Base-by-base conservation (phyloP, 768 basidiomycete genomes). In the Leccinum pellstonianum region DNA sequence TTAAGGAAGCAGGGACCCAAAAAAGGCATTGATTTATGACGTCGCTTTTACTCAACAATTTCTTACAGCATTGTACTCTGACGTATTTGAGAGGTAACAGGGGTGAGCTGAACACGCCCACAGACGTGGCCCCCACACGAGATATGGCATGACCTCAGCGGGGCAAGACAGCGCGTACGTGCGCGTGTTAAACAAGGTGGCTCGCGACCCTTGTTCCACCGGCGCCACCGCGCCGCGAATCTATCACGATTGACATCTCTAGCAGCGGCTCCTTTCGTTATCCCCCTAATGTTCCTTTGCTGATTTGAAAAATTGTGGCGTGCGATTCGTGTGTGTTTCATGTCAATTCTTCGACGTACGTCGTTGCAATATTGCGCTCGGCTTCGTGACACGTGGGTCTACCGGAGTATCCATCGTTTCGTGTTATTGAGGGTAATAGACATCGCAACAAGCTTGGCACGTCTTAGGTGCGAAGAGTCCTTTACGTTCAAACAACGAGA, bases 171-270 rank as follows among this genome's bases (percentile, higher is more conserved):
- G 33, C 47, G 21, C 38, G 57, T 43, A 21, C 33, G 50, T 37
- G 49, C 48, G 54, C 49, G 46, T 53, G 59, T 56, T 53, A 7
- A 27, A 38, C 48, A 48, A 51, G 55, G 55, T 35, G 59, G 55
- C 29, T 37, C 21, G 47, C 15, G 12, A 49, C 57, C 49, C 58
- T 37, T 17, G 23, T 54, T 38, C 58, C 51, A 60, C 54, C 15
- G 50, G 50, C 29, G 46, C 50, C 54, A 52, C 35, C 31, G 21
- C 27, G 17, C 23, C n/a, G 15, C 21, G 33, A 8, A 52, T 38
- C 54, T 27, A 41, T 60, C 55, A 56, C 29, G 33, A 61, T 35
- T 27, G 19, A 5, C 57, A 31, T 41, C 17, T n/a, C 46, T 21
- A 48, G 25, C 7, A 11, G 1, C 31, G 29, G 37, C n/a, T 27